These are phyloP conservation scores for Diplodia scrobiculata DNA, from an alignment of 2,329 filamentous ascomycete genomes.

Conservation along the genomic window DNA sequence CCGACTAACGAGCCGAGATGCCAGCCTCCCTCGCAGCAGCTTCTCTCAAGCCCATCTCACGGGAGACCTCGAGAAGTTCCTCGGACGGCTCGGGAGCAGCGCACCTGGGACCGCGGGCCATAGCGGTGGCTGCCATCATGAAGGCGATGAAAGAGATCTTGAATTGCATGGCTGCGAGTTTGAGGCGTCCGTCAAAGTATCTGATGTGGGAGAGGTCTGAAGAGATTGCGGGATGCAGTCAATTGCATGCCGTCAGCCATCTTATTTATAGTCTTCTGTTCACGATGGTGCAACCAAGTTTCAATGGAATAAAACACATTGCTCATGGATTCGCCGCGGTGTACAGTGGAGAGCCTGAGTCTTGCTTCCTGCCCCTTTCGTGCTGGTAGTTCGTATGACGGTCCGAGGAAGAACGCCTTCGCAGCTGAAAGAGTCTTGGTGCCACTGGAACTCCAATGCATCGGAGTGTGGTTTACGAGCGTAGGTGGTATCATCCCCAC, in stretches of 20 bases:
- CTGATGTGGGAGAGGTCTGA: background rate
- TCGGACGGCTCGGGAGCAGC: slow-evolving; percentile 1
- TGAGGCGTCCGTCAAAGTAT: too few relatives aligned
- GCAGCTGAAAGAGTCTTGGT: background rate
- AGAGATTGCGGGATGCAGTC: background rate
- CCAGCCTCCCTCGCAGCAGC: background rate
- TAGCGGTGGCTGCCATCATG: slow-evolving; percentile 2
- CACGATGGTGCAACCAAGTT: background rate
- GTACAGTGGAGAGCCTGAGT: background rate
- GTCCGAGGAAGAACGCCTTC: background rate
- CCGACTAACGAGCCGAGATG: background rate
- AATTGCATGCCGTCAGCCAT: background rate
- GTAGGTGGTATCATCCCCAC: background rate
- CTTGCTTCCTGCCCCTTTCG: slow-evolving; percentile 8
- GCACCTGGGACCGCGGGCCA: background rate
- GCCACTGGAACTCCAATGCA: background rate
- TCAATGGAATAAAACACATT: slow-evolving; percentile 1
- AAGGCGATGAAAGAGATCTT: background rate
- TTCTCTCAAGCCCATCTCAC: slow-evolving; percentile 1
- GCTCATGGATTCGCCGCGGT: background rate
- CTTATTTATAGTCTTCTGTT: background rate
- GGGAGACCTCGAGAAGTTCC: background rate
- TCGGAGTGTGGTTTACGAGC: background rate
- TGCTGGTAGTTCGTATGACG: background rate
- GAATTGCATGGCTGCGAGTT: slow-evolving; percentile 8